A percentile compares a stretch with the other conserved stretches of the same genome.
Conservation (phyloP, 2,329 filamentous ascomycete species). For the Lachnellula cervina region DNA sequence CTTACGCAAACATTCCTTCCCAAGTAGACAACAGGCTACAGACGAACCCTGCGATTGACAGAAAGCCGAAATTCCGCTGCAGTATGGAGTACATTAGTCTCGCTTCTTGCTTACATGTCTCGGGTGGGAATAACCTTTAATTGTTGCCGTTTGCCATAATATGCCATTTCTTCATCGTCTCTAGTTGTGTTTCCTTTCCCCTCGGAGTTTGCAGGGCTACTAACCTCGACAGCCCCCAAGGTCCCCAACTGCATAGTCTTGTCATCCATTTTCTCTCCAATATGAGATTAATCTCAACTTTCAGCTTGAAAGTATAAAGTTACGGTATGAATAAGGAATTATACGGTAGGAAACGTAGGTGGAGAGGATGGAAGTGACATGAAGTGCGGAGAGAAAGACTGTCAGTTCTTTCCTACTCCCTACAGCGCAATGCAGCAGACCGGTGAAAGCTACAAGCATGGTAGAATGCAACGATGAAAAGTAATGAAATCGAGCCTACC, state of each 20-base stretch:
- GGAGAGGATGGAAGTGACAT: not conserved
- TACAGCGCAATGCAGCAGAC: not conserved
- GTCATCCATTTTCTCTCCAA: slow-evolving; percentile 1
- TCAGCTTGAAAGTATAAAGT: not conserved
- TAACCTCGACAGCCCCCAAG: slow-evolving; percentile 2
- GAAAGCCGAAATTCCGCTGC: slow-evolving; percentile 18
- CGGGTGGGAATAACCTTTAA: slow-evolving; percentile 14
- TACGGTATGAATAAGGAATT: not conserved
- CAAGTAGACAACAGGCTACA: slow-evolving; percentile 18
- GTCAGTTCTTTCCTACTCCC: not conserved
- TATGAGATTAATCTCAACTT: not conserved
- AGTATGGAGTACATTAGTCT: not conserved
- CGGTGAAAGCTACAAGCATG: not conserved
- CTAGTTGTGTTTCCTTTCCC: slow-evolving; percentile 24
- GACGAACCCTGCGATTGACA: slow-evolving; percentile 17
- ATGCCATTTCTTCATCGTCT: slow-evolving; percentile 25
- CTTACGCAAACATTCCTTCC: slow-evolving; percentile 18
- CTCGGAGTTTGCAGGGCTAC: not conserved
- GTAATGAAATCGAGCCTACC: not conserved
- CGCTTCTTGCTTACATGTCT: not conserved
- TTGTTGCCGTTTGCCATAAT: slow-evolving; percentile 24
- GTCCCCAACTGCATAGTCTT: slow-evolving; percentile 9
- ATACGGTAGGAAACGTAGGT: not conserved
- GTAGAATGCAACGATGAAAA: not conserved
- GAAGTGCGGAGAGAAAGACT: not conserved